These are phyloP conservation scores for Oryza glumipatula DNA, from an alignment of 176 grass and related monocot species.

Conservation along the genomic window DNA sequence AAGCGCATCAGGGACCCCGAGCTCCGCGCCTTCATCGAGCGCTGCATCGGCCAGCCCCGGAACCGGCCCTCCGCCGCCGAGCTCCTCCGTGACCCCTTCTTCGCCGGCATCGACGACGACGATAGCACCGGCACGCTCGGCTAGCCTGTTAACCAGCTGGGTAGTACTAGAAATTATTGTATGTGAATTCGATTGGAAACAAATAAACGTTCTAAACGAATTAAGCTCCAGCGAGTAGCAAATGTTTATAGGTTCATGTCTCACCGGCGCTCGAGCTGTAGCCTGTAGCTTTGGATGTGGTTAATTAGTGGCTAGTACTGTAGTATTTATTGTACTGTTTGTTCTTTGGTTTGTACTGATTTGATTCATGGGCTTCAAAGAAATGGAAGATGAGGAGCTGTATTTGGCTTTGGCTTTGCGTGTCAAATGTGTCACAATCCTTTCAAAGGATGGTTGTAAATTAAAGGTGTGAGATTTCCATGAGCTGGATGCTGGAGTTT, in stretches of 20 bases:
- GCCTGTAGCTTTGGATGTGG: not conserved
- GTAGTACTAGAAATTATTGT: not conserved
- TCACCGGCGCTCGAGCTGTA: not conserved
- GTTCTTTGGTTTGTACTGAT: slow-evolving; percentile 35
- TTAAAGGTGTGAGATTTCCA: not conserved
- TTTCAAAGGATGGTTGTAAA: not conserved
- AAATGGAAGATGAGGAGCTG: slow-evolving; percentile 16
- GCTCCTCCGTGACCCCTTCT: slow-evolving; percentile 82
- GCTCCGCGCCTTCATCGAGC: slow-evolving; percentile 76
- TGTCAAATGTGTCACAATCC: not conserved
- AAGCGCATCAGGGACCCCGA: slow-evolving; percentile 65
- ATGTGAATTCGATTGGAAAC: not conserved
- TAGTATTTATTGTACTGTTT: not conserved
- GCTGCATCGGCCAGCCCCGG: slow-evolving; percentile 68
- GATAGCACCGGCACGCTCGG: slow-evolving; percentile 39
- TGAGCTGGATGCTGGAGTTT: not conserved
- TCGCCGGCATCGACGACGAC: slow-evolving; percentile 56
- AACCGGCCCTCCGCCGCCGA: slow-evolving; percentile 70
- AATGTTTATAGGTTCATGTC: slow-evolving; percentile 41
- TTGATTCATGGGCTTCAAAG: slow-evolving; percentile 9
- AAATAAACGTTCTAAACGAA: slow-evolving; percentile 2
- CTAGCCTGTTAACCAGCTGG: not conserved
- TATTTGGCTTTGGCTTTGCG: slow-evolving; percentile 21
- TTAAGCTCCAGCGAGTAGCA: slow-evolving; percentile 36
- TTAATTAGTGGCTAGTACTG: not conserved